Conservation (phyloP, 345 rosid species). For the Ceriops tagal region DNA sequence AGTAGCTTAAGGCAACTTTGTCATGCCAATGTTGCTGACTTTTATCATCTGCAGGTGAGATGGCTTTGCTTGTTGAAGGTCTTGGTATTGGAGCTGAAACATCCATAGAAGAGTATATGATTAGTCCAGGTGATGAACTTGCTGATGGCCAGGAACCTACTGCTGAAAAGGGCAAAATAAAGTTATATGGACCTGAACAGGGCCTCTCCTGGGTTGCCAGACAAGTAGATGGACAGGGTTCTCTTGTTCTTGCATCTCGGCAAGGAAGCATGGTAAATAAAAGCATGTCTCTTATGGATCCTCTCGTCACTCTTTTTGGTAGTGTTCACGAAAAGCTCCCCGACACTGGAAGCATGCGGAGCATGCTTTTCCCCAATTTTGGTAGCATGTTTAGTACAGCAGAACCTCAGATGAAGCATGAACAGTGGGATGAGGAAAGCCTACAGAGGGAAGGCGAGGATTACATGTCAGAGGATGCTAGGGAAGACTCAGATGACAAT, state of each 20-base stretch:
- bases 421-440: constrained; percentile 91
- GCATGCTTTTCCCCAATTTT: constrained; percentile 72
- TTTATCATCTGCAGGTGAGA: constrained; percentile 63
- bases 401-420: constrained; percentile 51
- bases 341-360: constrained; percentile 66
- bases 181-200: constrained; percentile 68
- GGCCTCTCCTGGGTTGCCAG: constrained; percentile 86
- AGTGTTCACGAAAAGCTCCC: constrained; percentile 91
- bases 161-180: constrained; percentile 62
- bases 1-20: not conserved
- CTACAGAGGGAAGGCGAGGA: constrained; percentile 62
- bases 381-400: constrained; percentile 92
- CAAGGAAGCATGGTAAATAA: constrained; percentile 79
- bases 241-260: constrained; percentile 60
- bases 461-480: constrained; percentile 51
- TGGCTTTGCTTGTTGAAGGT: constrained; percentile 96
- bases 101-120: constrained; percentile 81
- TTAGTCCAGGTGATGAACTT: constrained; percentile 68
- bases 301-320: constrained; percentile 80
- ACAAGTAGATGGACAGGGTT: constrained; percentile 82
- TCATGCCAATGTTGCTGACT: constrained; percentile 13
- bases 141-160: constrained; percentile 48
- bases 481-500: constrained; percentile 75
- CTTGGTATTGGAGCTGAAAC: constrained; percentile 89
- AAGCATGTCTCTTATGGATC: constrained; percentile 74